phyloP scores from a whole-genome alignment of 495 filamentous ascomycete species.

The Xeromyces bisporus region DNA sequence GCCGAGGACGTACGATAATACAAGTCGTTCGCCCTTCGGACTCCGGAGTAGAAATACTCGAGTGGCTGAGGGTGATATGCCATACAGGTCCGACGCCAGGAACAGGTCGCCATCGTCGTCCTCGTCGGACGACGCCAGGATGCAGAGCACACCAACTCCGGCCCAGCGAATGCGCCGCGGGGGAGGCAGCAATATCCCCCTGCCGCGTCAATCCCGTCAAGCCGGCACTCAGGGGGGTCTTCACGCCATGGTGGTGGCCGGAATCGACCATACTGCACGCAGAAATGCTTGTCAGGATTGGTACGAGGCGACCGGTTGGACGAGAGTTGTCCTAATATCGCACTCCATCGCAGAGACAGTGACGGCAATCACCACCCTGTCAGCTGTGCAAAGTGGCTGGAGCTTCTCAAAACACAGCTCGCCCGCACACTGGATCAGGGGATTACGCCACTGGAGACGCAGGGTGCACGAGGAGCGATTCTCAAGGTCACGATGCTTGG shows the following conservation, averaged over 20 bases:
- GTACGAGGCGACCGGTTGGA: slow-evolving; percentile 15
- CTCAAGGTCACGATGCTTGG: slow-evolving; percentile 23
- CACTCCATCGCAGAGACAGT: slow-evolving; percentile 7
- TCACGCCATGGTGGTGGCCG: slow-evolving; percentile 1
- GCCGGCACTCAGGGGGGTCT: slow-evolving; percentile 1
- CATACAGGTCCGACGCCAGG: slow-evolving; percentile 5
- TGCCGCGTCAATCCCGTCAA: background rate
- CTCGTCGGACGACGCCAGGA: slow-evolving; percentile 7
- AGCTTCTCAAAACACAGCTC: slow-evolving; percentile 10
- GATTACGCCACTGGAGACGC: slow-evolving; percentile 9
- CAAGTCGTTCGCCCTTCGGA: too few species aligned
- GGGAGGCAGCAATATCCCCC: background rate
- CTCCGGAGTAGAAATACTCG: too few species aligned
- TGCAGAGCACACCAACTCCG: slow-evolving; percentile 3
- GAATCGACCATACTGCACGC: slow-evolving; percentile 24
- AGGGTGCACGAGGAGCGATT: slow-evolving; percentile 14
- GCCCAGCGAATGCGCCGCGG: slow-evolving; percentile 1
- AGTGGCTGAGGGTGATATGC: too few species aligned
- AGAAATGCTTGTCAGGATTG: slow-evolving; percentile 24
- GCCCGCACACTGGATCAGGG: slow-evolving; percentile 14
- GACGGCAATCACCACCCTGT: slow-evolving; percentile 3
- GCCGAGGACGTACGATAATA: too few species aligned
- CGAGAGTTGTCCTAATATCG: slow-evolving; percentile 18
- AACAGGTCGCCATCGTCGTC: slow-evolving; percentile 6
- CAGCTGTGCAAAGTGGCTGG: slow-evolving; percentile 1